Evolutionary conservation across 306 rosid genomes (phyloP).

Genomic region (Pachyrhizus erosus): DNA sequence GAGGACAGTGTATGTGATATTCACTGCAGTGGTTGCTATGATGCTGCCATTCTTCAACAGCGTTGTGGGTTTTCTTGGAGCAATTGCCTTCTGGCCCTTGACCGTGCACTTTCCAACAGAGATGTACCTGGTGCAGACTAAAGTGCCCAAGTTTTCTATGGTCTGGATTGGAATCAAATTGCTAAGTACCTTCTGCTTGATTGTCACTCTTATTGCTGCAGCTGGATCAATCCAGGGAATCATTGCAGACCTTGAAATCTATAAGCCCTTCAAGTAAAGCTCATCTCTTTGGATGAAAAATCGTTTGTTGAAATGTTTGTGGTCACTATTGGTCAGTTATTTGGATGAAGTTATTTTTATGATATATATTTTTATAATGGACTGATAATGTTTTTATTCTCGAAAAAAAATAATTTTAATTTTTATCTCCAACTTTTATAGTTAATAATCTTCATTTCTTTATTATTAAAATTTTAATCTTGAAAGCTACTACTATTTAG

Average conservation of each 20-base stretch:
- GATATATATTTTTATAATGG: background rate
- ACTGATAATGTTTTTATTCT: background rate
- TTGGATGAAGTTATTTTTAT: background rate
- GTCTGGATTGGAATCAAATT: constrained; percentile 51
- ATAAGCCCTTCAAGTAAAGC: constrained; percentile 49
- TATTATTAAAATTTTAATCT: background rate
- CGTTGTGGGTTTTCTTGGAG: constrained; percentile 65
- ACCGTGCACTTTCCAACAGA: constrained; percentile 66
- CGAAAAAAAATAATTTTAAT: too few relatives aligned
- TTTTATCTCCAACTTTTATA: too few relatives aligned
- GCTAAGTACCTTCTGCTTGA: constrained; percentile 52
- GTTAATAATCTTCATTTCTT: background rate
- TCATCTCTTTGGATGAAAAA: background rate
- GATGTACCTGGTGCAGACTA: constrained; percentile 55
- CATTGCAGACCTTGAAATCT: constrained; percentile 41
- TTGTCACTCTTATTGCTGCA: constrained; percentile 54
- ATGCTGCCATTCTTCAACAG: constrained; percentile 70
- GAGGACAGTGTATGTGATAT: constrained; percentile 56
- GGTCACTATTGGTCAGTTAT: background rate
- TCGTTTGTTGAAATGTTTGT: background rate
- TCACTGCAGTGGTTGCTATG: constrained; percentile 45
- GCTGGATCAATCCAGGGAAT: constrained; percentile 64
- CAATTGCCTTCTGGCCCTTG: constrained; percentile 67
- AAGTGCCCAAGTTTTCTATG: constrained; percentile 51
- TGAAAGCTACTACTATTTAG: background rate